A percentile compares a stretch with the other conserved stretches of the same genome.
Evolutionary conservation across 306 rosid species (phyloP).

Genomic region (Trifolium subterraneum): DNA sequence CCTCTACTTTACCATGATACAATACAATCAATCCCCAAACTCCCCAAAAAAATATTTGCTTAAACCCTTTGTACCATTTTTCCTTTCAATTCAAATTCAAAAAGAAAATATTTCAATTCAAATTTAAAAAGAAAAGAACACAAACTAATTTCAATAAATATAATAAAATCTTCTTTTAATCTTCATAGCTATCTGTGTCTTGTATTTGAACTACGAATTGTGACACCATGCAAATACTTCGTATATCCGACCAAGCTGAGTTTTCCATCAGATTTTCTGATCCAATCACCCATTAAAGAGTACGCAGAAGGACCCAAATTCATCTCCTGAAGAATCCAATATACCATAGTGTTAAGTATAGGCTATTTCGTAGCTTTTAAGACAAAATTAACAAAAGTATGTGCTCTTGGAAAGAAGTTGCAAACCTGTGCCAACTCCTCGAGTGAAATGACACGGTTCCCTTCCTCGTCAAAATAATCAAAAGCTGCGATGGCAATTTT

Average conservation of each 20-base stretch:
- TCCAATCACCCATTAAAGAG: constrained; percentile 81
- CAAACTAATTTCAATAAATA: constrained; percentile 52
- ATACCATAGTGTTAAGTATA: constrained; percentile 15
- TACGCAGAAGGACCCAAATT: constrained; percentile 76
- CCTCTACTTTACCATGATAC: constrained; percentile 38
- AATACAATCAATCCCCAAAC: constrained; percentile 35
- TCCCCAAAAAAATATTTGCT: constrained; percentile 40
- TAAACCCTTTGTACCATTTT: constrained; percentile 45
- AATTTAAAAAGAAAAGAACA: constrained; percentile 30
- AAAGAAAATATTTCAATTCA: constrained; percentile 36
- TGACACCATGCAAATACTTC: constrained; percentile 91
- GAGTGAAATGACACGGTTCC: constrained; percentile 79
- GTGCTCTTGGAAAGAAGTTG: constrained; percentile 14
- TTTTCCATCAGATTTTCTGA: constrained; percentile 81
- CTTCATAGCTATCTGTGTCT: constrained; percentile 62
- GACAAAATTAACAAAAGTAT: not conserved
- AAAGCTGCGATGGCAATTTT: constrained; percentile 72
- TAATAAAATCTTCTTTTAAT: constrained; percentile 29
- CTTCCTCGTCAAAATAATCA: constrained; percentile 71
- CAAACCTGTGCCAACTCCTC: constrained; percentile 92
- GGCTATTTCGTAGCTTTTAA: constrained; percentile 4
- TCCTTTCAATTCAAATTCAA: constrained; percentile 37
- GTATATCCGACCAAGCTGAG: constrained; percentile 85
- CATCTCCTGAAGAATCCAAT: constrained; percentile 77
- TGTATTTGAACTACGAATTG: constrained; percentile 68